phyloP scores from a whole-genome alignment of 2,329 filamentous ascomycete species.

The Corynespora cassiicola region DNA sequence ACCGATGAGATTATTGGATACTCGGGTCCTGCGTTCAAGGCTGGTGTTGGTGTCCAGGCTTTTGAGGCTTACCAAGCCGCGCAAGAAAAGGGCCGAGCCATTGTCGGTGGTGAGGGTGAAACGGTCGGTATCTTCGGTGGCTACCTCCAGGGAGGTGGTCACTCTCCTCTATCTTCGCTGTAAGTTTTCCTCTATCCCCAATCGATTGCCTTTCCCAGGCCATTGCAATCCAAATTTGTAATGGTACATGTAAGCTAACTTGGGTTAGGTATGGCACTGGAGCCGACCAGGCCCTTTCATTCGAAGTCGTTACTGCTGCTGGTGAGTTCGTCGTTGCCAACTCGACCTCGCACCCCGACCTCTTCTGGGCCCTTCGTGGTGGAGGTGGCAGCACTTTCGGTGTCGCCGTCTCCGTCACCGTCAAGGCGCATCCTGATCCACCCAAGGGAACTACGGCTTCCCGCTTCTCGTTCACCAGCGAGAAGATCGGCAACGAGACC shows the following conservation, averaged over 20 bases:
- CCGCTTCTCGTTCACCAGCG: conserved; percentile 39
- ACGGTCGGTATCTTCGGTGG: conserved; percentile 59
- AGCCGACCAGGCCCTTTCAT: conserved; percentile 44
- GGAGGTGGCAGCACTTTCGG: conserved; percentile 44
- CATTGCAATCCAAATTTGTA: no score
- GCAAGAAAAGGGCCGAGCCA: conserved; percentile 52
- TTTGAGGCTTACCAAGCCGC: conserved; percentile 61
- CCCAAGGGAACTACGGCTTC: conserved; percentile 38
- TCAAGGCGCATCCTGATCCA: conserved; percentile 42
- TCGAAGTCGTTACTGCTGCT: conserved; percentile 40
- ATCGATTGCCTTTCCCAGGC: no score
- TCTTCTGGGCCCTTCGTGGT: conserved; percentile 46
- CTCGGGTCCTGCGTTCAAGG: conserved; percentile 59
- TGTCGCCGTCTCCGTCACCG: conserved; percentile 39
- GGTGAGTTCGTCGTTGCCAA: conserved; percentile 37
- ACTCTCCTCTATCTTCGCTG: conserved; percentile 58
- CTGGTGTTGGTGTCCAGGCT: conserved; percentile 62
- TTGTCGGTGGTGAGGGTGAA: conserved; percentile 59
- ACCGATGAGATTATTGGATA: conserved; percentile 41
- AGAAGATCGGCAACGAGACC: conserved; percentile 38
- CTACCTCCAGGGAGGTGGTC: conserved; percentile 59
- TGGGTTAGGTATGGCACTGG: conserved; percentile 49
- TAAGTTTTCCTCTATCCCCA: conserved; percentile 23
- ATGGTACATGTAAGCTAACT: no score
- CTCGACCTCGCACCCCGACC: conserved; percentile 36